Evolutionary conservation across 345 rosid species (phyloP), one percentile per base, ranked within the genome.

Genomic region (Ceriops decandra): DNA sequence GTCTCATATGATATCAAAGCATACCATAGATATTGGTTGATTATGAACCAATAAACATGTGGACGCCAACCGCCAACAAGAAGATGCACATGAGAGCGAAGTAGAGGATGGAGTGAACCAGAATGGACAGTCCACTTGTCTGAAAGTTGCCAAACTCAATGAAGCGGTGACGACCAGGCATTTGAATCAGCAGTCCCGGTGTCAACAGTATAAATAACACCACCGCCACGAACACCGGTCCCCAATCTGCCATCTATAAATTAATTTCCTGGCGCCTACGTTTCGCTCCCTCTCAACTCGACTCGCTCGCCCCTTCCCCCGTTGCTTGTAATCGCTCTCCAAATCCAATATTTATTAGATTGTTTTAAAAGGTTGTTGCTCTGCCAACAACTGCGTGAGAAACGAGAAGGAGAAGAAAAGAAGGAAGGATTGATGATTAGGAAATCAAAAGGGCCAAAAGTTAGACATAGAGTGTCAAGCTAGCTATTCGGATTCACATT

Each of bases 71-170:
- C 64, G 97, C 98, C 5, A 93, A 77, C 80, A 95, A 78, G 86
- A 91, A 91, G 70, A 91, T 86, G 78, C 96, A 95, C 57, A 91
- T 82, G 67, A 95, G 82, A 61, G 86, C 76, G 73, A 95, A 92
- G 78, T 88, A 95, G 62, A 95, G 47, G 1, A 90, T 71, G 35
- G 97, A 68, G 75, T 95, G 98, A 66, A 95, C 85, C 74, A 91
- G 78, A 59, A 95, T 80, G 32, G 99, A 90, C 46, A 81, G 82
- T 26, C 97, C 97, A 79, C 95, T 91, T 3, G 97, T 92, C 69
- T 92, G 90, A 71, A 95, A 88, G 76, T 86, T 95, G 30, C 98
- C 87, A 60, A 95, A 95, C 83, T 92, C 98, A 3, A 95, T 67
- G 69, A 30, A 73, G 30, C 81, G 70, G 26, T 65, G 57, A 5